Evolutionary conservation across 169 alveolate genomes (phyloP).

Genomic region (Neospora caninum): DNA sequence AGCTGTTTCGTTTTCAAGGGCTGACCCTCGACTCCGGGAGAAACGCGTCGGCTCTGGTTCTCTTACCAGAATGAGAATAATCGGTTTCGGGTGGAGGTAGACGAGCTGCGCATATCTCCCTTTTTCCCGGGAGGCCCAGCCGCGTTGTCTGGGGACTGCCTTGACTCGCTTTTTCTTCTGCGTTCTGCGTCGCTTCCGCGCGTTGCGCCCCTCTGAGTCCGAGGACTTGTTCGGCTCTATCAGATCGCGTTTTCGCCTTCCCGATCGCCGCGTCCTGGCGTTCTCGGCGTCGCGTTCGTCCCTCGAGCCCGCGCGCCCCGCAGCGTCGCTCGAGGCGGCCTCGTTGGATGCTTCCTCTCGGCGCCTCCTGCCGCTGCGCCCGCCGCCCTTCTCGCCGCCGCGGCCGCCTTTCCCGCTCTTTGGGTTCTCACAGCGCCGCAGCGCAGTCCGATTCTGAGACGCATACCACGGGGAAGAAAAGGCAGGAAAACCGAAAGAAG

Average conservation of each 20-base stretch:
- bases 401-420: not conserved
- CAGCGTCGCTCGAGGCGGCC: not conserved
- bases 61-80: conserved; percentile 38
- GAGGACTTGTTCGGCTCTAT: not conserved
- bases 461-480: not conserved
- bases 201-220: not conserved
- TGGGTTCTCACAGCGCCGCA: not conserved
- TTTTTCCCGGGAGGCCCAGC: conserved; percentile 56
- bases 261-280: not conserved
- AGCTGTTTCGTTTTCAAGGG: too few relatives aligned
- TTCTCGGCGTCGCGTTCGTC: not conserved
- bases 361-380: not conserved
- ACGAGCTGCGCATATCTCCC: conserved; percentile 63
- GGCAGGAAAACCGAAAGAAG: not conserved
- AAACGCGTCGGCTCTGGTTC: too few relatives aligned
- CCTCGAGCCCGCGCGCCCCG: not conserved
- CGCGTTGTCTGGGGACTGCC: conserved; percentile 37
- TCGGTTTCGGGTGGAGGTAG: conserved; percentile 66
- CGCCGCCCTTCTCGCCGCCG: conserved; percentile 23
- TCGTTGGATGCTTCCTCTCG: not conserved
- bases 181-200: not conserved
- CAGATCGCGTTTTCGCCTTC: not conserved
- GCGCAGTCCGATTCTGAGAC: not conserved
- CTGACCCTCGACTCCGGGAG: too few relatives aligned
- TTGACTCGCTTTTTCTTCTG: not conserved